A percentile compares a stretch with the other conserved stretches of the same genome.
Evolutionary conservation across 106 monocot species (phyloP).

Genomic region (Acanthochlamys bracteata): DNA sequence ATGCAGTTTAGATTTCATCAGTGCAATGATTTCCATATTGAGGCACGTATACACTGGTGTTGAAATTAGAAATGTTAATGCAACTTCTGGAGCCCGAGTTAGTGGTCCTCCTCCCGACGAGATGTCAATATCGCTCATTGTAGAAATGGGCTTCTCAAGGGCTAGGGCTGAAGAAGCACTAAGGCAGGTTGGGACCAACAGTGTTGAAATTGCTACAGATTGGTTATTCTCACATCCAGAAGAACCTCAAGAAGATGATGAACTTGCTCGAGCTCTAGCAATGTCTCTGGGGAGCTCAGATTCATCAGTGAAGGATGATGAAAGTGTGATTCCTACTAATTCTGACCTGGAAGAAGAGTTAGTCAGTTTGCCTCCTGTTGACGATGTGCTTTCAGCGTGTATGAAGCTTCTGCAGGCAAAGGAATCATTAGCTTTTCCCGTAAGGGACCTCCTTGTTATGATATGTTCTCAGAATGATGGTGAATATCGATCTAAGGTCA

Average conservation of each 20-base stretch:
- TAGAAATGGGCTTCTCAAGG: slow-evolving; percentile 95
- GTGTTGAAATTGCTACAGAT: slow-evolving; percentile 94
- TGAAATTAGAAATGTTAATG: slow-evolving; percentile 51
- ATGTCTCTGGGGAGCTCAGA: slow-evolving; percentile 84
- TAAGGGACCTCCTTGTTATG: slow-evolving; percentile 79
- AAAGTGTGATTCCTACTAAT: slow-evolving; percentile 16
- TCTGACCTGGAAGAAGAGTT: slow-evolving; percentile 45
- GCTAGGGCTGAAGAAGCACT: slow-evolving; percentile 94
- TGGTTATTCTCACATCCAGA: slow-evolving; percentile 98
- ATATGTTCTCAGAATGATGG: slow-evolving; percentile 82
- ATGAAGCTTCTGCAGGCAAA: slow-evolving; percentile 63
- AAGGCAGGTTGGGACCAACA: slow-evolving; percentile 88
- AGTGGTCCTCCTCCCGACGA: slow-evolving; percentile 87
- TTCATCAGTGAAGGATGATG: slow-evolving; percentile 41
- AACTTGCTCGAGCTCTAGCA: slow-evolving; percentile 96
- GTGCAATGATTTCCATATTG: slow-evolving; percentile 74
- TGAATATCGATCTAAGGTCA: slow-evolving; percentile 51
- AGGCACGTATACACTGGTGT: slow-evolving; percentile 90
- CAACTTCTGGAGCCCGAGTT: slow-evolving; percentile 30
- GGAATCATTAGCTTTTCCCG: slow-evolving; percentile 77
- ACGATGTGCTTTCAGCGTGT: slow-evolving; percentile 79
- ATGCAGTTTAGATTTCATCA: slow-evolving; percentile 70
- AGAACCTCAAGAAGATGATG: slow-evolving; percentile 96
- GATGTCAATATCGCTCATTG: slow-evolving; percentile 71
- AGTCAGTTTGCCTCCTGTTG: slow-evolving; percentile 55